These are phyloP conservation scores for Solanum etuberosum DNA, from an alignment of 257 asterid genomes.

Conservation along the genomic window DNA sequence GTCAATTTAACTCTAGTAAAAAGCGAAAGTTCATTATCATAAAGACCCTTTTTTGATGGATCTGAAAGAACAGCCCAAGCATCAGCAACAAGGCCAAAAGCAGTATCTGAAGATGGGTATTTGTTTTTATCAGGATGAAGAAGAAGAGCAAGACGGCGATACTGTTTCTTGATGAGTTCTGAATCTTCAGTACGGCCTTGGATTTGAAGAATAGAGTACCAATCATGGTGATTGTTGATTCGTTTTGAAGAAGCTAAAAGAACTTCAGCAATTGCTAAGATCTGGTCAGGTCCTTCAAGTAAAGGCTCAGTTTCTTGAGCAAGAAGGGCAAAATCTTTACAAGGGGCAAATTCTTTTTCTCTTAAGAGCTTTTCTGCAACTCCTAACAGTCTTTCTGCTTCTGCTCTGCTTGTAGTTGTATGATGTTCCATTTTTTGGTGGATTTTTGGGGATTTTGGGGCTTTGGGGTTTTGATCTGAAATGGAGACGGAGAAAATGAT, in stretches of 20 bases:
- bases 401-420: conserved; percentile 78
- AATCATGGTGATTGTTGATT: conserved; percentile 56
- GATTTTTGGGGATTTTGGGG: not conserved
- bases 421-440: conserved; percentile 50
- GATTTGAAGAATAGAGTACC: conserved; percentile 69
- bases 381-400: conserved; percentile 82
- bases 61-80: conserved; percentile 80
- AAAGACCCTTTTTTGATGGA: conserved; percentile 40
- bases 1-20: conserved; percentile 49
- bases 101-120: conserved; percentile 69
- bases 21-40: conserved; percentile 40
- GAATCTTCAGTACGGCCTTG: conserved; percentile 45
- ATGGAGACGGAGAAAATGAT: conserved; percentile 2
- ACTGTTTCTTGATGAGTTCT: conserved; percentile 67
- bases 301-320: conserved; percentile 92
- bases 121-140: conserved; percentile 95
- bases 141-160: conserved; percentile 82
- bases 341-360: conserved; percentile 44
- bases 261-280: conserved; percentile 79
- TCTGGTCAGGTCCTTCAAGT: conserved; percentile 87
- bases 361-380: conserved; percentile 80
- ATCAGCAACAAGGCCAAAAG: conserved; percentile 80
- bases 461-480: not conserved
- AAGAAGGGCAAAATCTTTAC: conserved; percentile 61
- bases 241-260: conserved; percentile 43